Conservation (phyloP, 768 basidiomycete species). For the Vishniacozyma victoriae region DNA sequence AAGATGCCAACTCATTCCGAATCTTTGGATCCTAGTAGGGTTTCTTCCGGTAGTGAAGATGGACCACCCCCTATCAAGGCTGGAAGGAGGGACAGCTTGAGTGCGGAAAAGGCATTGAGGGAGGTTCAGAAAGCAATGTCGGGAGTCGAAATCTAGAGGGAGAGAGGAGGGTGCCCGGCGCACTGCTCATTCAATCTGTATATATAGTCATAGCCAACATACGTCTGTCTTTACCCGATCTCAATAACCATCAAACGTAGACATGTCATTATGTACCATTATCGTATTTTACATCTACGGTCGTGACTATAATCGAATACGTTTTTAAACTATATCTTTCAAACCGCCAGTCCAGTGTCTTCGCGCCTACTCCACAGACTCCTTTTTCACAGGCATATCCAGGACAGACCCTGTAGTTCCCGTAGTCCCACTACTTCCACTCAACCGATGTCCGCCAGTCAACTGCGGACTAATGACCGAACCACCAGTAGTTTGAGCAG, state of each 20-base stretch:
- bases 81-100: slow-evolving; percentile 30
- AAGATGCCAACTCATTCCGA: slow-evolving; percentile 34
- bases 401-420: neutral
- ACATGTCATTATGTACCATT: no score
- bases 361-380: neutral
- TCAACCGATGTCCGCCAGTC: slow-evolving; percentile 21
- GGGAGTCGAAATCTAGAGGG: slow-evolving; percentile 20
- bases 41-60: slow-evolving; percentile 11
- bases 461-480: slow-evolving; percentile 18
- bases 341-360: no score
- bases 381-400: no score
- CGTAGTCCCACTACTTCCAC: neutral
- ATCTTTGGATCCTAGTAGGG: slow-evolving; percentile 10
- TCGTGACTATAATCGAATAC: no score
- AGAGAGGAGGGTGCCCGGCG: no score
- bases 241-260: no score
- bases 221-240: no score
- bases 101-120: slow-evolving; percentile 44
- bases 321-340: no score
- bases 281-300: no score
- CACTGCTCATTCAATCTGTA: no score
- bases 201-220: no score
- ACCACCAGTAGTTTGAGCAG: neutral
- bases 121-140: slow-evolving; percentile 42
- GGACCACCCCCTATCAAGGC: slow-evolving; percentile 26